Evolutionary conservation across 2,329 filamentous ascomycete species (phyloP).

Genomic region (Sarocladium strictum): DNA sequence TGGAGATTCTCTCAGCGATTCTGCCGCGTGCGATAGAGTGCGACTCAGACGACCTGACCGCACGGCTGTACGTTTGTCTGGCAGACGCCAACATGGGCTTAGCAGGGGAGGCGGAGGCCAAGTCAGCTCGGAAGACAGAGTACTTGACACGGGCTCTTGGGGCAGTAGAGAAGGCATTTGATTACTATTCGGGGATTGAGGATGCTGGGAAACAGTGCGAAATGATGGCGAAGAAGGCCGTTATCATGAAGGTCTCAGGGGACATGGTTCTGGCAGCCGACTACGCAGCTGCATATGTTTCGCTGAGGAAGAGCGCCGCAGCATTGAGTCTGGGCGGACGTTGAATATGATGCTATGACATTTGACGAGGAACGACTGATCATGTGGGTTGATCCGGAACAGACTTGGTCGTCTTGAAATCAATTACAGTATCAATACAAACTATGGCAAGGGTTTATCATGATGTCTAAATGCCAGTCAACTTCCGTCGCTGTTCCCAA

Average conservation of each 20-base stretch:
- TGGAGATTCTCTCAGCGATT: conserved; percentile 58
- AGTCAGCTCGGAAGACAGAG: conserved; percentile 44
- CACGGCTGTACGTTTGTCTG: conserved; percentile 61
- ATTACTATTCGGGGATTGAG: conserved; percentile 60
- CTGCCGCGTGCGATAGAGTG: conserved; percentile 74
- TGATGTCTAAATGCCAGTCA: no score
- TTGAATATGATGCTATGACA: conserved; percentile 5
- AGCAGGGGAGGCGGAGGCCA: conserved; percentile 48
- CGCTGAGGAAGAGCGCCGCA: conserved; percentile 40
- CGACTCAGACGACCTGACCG: conserved; percentile 55
- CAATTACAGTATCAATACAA: background rate
- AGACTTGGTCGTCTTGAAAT: background rate
- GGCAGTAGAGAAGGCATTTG: conserved; percentile 57
- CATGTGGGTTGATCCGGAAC: background rate
- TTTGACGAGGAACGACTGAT: background rate
- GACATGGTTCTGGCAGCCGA: conserved; percentile 60
- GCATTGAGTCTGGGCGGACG: conserved; percentile 19
- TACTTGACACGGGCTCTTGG: conserved; percentile 52
- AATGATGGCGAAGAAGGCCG: conserved; percentile 76
- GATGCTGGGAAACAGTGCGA: conserved; percentile 65
- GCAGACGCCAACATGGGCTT: conserved; percentile 76
- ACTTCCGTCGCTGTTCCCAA: background rate
- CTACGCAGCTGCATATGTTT: conserved; percentile 59
- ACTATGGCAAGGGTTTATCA: background rate
- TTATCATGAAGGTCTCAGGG: conserved; percentile 64